These are phyloP conservation scores for Corymbia citriodora DNA, from an alignment of 441 rosid species.

Conservation along the genomic window DNA sequence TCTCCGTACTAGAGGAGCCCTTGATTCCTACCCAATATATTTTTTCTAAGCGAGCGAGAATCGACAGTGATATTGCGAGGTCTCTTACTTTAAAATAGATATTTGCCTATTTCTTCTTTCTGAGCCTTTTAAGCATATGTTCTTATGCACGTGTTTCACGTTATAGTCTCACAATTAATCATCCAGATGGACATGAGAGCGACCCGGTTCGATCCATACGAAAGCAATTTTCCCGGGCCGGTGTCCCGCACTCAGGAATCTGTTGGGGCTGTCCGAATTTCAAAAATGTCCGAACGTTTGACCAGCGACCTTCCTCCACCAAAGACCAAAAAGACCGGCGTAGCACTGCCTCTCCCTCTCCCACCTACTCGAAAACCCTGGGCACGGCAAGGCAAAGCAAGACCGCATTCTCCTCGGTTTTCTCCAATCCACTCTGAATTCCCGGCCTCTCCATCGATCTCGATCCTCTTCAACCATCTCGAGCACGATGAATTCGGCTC, in stretches of 20 bases:
- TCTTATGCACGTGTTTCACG: too few relatives aligned
- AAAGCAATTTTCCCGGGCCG: not conserved
- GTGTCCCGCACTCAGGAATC: not conserved
- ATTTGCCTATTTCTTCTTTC: too few relatives aligned
- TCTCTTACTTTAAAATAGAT: too few relatives aligned
- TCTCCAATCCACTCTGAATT: not conserved
- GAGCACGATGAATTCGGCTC: not conserved
- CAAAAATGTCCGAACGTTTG: not conserved
- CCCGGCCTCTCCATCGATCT: not conserved
- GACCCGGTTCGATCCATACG: accelerated
- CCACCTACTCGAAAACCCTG: not conserved
- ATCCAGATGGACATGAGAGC: not conserved
- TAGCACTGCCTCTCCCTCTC: not conserved
- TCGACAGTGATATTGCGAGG: too few relatives aligned
- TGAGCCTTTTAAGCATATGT: too few relatives aligned
- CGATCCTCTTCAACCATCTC: not conserved
- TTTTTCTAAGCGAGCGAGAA: too few relatives aligned
- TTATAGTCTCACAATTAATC: accelerated
- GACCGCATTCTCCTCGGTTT: not conserved
- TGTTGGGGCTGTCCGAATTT: not conserved
- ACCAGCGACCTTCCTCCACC: not conserved
- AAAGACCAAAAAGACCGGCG: not conserved
- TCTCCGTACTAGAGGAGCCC: too few relatives aligned
- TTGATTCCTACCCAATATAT: too few relatives aligned
- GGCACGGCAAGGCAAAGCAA: not conserved